Percentiles rank a stretch among this genome's conserved stretches.
Evolutionary conservation across 148 eudicot species (phyloP).

Genomic region (Rhododendron williamsianum): DNA sequence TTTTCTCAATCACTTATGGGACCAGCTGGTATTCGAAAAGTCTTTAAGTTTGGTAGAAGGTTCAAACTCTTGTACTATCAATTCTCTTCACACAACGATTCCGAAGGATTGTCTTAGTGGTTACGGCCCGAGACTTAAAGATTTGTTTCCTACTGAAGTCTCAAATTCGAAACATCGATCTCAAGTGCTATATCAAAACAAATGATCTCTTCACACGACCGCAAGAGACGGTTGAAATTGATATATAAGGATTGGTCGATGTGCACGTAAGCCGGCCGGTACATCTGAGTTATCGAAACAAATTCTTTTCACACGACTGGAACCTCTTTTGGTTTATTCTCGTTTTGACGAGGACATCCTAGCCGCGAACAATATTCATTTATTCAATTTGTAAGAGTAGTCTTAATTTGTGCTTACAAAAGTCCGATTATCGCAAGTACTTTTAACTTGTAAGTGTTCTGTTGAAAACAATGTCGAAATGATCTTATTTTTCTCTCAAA

Average conservation of each 20-base stretch:
- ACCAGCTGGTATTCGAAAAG: background rate
- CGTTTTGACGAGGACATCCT: background rate
- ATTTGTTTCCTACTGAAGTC: no score
- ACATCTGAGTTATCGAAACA: background rate
- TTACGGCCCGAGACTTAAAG: no score
- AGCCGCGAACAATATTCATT: background rate
- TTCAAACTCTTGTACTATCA: background rate
- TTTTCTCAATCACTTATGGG: background rate
- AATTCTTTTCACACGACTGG: background rate
- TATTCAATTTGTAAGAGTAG: background rate
- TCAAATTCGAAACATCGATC: no score
- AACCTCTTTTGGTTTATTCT: background rate
- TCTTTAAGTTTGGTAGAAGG: background rate
- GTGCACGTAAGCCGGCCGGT: background rate
- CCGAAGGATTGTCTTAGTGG: background rate
- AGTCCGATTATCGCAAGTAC: background rate
- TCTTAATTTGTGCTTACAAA: background rate
- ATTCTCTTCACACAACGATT: background rate
- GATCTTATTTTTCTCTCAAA: no score
- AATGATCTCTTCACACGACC: no score
- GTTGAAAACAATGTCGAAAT: background rate
- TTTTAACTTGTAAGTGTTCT: background rate
- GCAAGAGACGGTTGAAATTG: no score
- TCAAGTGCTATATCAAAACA: background rate
- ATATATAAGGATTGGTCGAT: background rate